phyloP scores from a whole-genome alignment of 2,329 filamentous ascomycete genomes.

The Curvularia sp. region DNA sequence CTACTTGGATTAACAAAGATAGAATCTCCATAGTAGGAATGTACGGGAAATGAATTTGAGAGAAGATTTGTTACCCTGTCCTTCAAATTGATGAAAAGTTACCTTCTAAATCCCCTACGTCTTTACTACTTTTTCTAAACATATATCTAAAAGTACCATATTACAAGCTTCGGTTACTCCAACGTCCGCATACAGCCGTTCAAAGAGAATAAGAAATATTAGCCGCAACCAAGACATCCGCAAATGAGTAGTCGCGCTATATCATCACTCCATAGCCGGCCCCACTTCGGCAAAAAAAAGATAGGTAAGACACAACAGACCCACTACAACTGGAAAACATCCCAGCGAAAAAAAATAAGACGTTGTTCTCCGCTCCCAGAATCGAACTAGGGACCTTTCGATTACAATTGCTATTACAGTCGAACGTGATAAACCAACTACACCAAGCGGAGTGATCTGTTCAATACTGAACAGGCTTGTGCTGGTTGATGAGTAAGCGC shows the following conservation, averaged over 20 bases:
- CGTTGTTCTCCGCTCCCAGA: conserved; percentile 39
- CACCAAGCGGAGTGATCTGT: conserved; percentile 34
- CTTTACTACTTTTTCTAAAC: no score
- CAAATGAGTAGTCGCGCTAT: background rate
- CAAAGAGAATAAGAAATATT: background rate
- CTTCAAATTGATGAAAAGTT: no score
- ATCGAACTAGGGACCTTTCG: conserved; percentile 45
- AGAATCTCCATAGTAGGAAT: background rate
- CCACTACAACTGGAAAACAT: background rate
- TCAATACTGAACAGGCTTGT: conserved; percentile 2
- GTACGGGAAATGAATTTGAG: no score
- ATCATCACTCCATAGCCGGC: background rate
- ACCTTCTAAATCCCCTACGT: no score
- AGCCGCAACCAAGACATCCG: background rate
- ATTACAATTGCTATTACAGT: conserved; percentile 46
- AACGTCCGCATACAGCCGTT: background rate
- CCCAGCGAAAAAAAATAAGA: conserved; percentile 9
- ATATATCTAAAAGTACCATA: background rate
- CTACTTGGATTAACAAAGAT: background rate
- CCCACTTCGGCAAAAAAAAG: background rate
- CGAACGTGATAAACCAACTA: conserved; percentile 49
- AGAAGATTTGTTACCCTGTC: no score
- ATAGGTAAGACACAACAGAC: background rate
- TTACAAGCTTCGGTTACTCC: background rate
- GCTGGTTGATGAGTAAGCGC: conserved; percentile 1